Base-by-base conservation (phyloP, 1,284 basidiomycete genomes). In the Papiliotrema nemorosa region DNA sequence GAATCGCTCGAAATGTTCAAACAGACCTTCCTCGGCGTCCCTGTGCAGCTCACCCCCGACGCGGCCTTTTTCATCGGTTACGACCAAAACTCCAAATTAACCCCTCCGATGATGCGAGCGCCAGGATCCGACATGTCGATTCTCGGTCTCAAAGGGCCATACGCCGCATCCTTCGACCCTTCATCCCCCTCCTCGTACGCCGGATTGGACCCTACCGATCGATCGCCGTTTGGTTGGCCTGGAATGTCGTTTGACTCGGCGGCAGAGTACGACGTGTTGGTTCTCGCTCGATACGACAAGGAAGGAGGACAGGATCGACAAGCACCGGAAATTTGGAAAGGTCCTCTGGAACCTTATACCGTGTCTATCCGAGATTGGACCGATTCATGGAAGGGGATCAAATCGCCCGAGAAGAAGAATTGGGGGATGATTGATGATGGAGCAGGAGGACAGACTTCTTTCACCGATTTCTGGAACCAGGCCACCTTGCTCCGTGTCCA, bases 81-180 rank as follows among this genome's bases (percentile, higher is more conserved):
- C 34, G 27, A 50, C 26, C 48, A 50, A 25, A 37, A 43, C 25
- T 50, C 48, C 4, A 18, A n/a, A 16, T 44, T 50, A 21, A 50
- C 48, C 18, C 48, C 48, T n/a, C 48, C 48, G 6, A 44, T 50
- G 38, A 50, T 50, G 48, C 48, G 48, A 25, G 48, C 48, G 5
- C 48, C 48, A 3, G 48, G 48, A 18, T 25, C 33, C 48, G 37
- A 50, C 25, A 50, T 37, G 48, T 14, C 36, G 9, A 44, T 50
- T 14, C 16, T 50, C 14, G 35, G 42, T 14, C 42, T 50, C 14
- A 34, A 21, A 20, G 48, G 48, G 16, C 25, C 21, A 40, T 34
- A 9, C 9, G 10, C 9, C 31, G 31, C n/a, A 9, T 34, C 31
- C 10, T 34, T 34, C 31, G 31, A 34, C n/a, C n/a, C n/a, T 34